phyloP scores from a whole-genome alignment of 352 stramenopile genomes.

The Pythium apleroticum region DNA sequence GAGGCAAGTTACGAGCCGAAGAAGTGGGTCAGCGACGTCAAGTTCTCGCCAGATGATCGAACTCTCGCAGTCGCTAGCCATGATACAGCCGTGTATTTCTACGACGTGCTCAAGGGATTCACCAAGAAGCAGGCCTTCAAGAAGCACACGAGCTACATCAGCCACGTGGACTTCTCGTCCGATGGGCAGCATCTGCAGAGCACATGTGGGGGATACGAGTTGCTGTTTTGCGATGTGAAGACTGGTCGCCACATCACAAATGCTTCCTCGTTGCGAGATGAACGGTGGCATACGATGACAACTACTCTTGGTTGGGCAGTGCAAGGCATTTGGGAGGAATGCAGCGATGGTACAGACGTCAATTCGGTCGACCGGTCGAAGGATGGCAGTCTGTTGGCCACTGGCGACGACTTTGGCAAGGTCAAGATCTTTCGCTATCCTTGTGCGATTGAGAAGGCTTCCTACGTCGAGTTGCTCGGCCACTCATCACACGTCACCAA shows the following conservation, averaged over 20 bases:
- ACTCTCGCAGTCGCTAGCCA: slow-evolving; percentile 66
- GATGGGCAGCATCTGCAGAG: slow-evolving; percentile 67
- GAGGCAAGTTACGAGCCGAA: slow-evolving; percentile 57
- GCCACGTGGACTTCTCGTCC: slow-evolving; percentile 74
- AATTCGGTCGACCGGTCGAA: slow-evolving; percentile 73
- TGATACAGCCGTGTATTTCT: slow-evolving; percentile 76
- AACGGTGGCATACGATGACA: slow-evolving; percentile 90
- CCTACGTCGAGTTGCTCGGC: slow-evolving; percentile 54
- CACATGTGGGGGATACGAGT: slow-evolving; percentile 83
- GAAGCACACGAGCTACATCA: slow-evolving; percentile 80
- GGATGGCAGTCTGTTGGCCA: slow-evolving; percentile 61
- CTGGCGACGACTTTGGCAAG: slow-evolving; percentile 81
- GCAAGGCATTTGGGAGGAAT: slow-evolving; percentile 87
- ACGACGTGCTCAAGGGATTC: slow-evolving; percentile 73
- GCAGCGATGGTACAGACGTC: slow-evolving; percentile 79
- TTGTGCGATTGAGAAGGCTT: slow-evolving; percentile 54
- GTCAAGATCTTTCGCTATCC: slow-evolving; percentile 90
- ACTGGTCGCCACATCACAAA: slow-evolving; percentile 67
- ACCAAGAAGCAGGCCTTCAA: slow-evolving; percentile 65
- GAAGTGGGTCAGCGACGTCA: slow-evolving; percentile 72
- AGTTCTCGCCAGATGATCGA: slow-evolving; percentile 67
- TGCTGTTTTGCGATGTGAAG: slow-evolving; percentile 88
- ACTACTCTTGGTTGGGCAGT: slow-evolving; percentile 87
- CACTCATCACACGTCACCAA: slow-evolving; percentile 85
- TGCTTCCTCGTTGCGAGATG: slow-evolving; percentile 80